phyloP scores from a whole-genome alignment of 2,329 filamentous ascomycete genomes.

The Fusarium guadeloupense region DNA sequence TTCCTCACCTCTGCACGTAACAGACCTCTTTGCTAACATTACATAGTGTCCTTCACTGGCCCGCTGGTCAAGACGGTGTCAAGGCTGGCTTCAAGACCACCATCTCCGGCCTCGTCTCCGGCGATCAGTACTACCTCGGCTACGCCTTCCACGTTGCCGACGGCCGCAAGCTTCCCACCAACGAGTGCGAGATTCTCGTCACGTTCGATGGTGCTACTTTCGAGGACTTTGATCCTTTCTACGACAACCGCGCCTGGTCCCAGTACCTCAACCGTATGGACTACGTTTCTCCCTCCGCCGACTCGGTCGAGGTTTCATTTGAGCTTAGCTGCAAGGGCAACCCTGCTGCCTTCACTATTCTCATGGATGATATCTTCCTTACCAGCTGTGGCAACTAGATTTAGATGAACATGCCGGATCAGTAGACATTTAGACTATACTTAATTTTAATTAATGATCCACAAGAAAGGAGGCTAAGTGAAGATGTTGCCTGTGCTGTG shows the following conservation, averaged over 20 bases:
- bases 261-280: constrained; percentile 3
- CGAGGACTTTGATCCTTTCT: constrained; percentile 27
- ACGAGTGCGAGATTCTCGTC: constrained; percentile 18
- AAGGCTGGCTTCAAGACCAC: constrained; percentile 6
- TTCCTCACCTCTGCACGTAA: not conserved
- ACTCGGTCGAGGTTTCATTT: not conserved
- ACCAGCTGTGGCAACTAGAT: not conserved
- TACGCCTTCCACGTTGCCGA: constrained; percentile 9
- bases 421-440: not conserved
- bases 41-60: constrained; percentile 7
- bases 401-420: not conserved
- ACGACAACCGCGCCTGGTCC: not conserved
- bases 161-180: not conserved
- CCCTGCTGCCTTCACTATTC: constrained; percentile 1
- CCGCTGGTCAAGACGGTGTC: not conserved
- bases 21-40: not conserved
- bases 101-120: not conserved
- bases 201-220: constrained; percentile 2
- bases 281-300: not conserved
- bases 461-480: not conserved
- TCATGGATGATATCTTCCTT: constrained; percentile 21
- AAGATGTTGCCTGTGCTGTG: too few relatives aligned
- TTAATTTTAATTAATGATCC: not conserved
- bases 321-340: constrained; percentile 9
- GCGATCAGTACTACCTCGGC: not conserved